Base-by-base conservation (phyloP, 2,329 filamentous ascomycete genomes). In the Malbranchea cinnamomea region DNA sequence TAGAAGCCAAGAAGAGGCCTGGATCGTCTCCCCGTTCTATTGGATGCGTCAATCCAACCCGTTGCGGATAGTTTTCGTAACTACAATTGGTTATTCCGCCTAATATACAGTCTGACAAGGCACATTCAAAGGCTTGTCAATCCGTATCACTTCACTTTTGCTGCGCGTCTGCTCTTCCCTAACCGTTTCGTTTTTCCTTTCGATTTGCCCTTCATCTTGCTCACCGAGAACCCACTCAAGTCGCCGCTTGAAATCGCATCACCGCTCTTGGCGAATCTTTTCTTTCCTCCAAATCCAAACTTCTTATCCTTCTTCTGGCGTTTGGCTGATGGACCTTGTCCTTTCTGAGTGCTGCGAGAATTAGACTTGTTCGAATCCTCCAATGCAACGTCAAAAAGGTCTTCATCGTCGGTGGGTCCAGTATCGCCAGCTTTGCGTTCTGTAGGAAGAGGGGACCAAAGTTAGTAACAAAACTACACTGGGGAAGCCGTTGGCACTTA, bases 221-320 rank as follows among this genome's bases (percentile, higher is more conserved):
- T 83, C 21, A 67, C 68, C 32, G 77, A 84, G 62, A 91, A 95
- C 1, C 71, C 73, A 38, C 72, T 72, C 43, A 91, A 60, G 53
- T 98, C 89, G 37, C 72, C 77, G 26, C 75, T 84, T 41, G 81
- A 91, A 38, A 68, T 52, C 28, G 85, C 84, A 56, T 94, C 85
- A 43, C 83, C 83, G 37, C 84, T 93, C 71, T 98, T 98, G 33
- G 68, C 59, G 52, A 84, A 75, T 32, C 78, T 68, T 68, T 98
- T 98, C 73, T 93, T 94, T 45, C 89, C 89, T 37, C 89, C 89
- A 49, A 87, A 93, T 14, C 89, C 89, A 53, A 77, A 95, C 62
- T 93, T 94, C 41, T 80, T 70, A 52, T 98, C 77, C 65, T 91
- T 93, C 74, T 92, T 93, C 53, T 79, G 71, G 37, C 89, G 77